Percentiles rank a stretch among this genome's conserved stretches.
Conservation (phyloP, 1,284 basidiomycete species). For the Marasmius sp. region DNA sequence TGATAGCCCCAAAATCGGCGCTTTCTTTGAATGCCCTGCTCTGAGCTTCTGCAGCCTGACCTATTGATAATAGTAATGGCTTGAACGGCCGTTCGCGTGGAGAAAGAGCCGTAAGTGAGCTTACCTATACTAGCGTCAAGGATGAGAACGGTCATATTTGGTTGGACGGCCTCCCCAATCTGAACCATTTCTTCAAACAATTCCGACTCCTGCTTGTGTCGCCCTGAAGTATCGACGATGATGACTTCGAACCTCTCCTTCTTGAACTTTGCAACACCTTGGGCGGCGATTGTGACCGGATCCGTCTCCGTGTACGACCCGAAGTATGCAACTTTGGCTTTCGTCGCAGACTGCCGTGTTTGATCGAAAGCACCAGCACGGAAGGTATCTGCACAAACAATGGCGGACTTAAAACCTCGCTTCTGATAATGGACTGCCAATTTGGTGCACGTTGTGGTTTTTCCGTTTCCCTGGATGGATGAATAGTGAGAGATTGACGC, state of each 20-base stretch:
- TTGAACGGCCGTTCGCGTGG: background rate
- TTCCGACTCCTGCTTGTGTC: constrained; percentile 97
- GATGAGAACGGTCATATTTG: constrained; percentile 90
- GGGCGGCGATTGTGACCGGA: constrained; percentile 91
- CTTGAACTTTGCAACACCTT: constrained; percentile 96
- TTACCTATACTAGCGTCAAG: constrained; percentile 86
- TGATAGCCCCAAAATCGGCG: constrained; percentile 97
- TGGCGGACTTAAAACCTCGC: constrained; percentile 95
- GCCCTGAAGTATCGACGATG: constrained; percentile 97
- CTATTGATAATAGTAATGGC: constrained; percentile 38
- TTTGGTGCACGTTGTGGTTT: constrained; percentile 98
- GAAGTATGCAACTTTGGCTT: constrained; percentile 99
- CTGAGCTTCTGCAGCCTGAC: constrained; percentile 97
- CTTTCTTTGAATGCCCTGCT: constrained; percentile 97
- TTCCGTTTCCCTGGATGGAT: constrained; percentile 81
- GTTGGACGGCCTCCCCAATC: constrained; percentile 90
- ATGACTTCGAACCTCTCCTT: constrained; percentile 98
- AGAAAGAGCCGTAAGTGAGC: constrained; percentile 8
- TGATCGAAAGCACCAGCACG: constrained; percentile 99
- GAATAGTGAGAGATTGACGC: background rate
- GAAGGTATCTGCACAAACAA: constrained; percentile 99
- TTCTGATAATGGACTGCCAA: constrained; percentile 97
- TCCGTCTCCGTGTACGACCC: constrained; percentile 99
- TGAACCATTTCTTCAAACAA: constrained; percentile 98
- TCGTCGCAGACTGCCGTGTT: constrained; percentile 92